Evolutionary conservation across 176 grass and related monocot genomes (phyloP).

Genomic region (Canna indica): DNA sequence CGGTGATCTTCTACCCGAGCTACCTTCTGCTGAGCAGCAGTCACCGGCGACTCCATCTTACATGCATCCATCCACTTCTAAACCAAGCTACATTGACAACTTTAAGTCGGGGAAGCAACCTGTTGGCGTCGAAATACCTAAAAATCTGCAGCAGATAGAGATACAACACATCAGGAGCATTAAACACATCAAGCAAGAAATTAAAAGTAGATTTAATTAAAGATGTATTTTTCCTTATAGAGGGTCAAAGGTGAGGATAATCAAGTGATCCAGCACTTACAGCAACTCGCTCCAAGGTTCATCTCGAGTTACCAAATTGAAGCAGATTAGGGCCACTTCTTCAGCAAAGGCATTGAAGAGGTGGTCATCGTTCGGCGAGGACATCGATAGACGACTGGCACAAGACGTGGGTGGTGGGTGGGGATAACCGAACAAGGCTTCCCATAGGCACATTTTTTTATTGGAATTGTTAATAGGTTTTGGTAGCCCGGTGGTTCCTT

Average conservation of each 20-base stretch:
- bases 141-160: conserved; percentile 25
- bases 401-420: conserved; percentile 2
- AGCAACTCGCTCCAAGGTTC: not conserved
- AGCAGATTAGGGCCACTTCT: not conserved
- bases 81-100: conserved; percentile 47
- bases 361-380: not conserved
- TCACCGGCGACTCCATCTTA: conserved; percentile 14
- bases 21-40: conserved; percentile 24
- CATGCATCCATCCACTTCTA: conserved; percentile 41
- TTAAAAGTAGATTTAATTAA: not conserved
- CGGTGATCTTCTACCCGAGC: conserved; percentile 30
- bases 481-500: conserved; percentile 15
- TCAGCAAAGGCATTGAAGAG: not conserved
- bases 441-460: not conserved
- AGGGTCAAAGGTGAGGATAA: not conserved
- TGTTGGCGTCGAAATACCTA: not conserved
- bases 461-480: conserved; percentile 12
- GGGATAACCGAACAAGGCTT: not conserved
- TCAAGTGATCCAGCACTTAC: conserved; percentile 14
- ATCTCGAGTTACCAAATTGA: not conserved
- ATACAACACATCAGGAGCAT: conserved; percentile 5
- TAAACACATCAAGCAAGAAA: conserved; percentile 7
- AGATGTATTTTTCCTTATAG: not conserved
- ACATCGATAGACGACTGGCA: not conserved
- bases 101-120: conserved; percentile 18